Base-by-base conservation (phyloP, 2,329 filamentous ascomycete genomes). In the Xylariales sp. region DNA sequence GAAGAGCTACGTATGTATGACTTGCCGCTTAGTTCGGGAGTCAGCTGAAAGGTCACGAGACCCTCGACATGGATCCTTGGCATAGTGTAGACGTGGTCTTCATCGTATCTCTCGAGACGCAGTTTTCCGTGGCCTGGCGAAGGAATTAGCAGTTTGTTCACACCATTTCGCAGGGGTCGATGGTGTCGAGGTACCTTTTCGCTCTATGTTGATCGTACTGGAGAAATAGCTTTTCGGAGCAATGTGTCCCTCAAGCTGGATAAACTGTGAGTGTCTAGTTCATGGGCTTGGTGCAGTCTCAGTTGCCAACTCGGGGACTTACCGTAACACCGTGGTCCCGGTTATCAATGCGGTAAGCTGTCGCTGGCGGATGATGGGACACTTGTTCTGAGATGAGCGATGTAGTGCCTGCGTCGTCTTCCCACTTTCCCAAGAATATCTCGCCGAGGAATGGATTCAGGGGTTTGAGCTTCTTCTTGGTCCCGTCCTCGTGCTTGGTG, bases 401-500 rank as follows among this genome's bases (percentile, higher is more conserved):
- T 20, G 93, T 97, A 35, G 82, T 84, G 43, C 91, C 91, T 40
- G 80, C 79, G 34, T 80, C 75, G 58, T 95, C 87, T 44, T 84
- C 79, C 93, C 93, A 98, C 55, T 82, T 85, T 18, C 91, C 93
- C 20, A 97, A 66, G 67, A 96, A 97, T 24, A 97, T 76, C 70
- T 98, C 91, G 43, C 91, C 91, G 25, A 98, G 69, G 68, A 98
- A 97, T 0, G 93, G 93, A 60, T 98, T 97, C 45, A 98, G 69
- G 3, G 91, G 91, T 73, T 97, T 98, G 38, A 55, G 36, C 80
- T 97, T 97, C 73, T 96, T 91, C 58, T 88, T 93, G 37, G 88
- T 89, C 49, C 75, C 82, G 54, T 81, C 70, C 53, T 96, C 90
- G 59, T 87, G 94, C 45, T 77, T 74, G 56, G 73, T 80, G 44